Base-by-base conservation (phyloP, 1,284 basidiomycete species). In the Tilletiopsis washingtonensis region DNA sequence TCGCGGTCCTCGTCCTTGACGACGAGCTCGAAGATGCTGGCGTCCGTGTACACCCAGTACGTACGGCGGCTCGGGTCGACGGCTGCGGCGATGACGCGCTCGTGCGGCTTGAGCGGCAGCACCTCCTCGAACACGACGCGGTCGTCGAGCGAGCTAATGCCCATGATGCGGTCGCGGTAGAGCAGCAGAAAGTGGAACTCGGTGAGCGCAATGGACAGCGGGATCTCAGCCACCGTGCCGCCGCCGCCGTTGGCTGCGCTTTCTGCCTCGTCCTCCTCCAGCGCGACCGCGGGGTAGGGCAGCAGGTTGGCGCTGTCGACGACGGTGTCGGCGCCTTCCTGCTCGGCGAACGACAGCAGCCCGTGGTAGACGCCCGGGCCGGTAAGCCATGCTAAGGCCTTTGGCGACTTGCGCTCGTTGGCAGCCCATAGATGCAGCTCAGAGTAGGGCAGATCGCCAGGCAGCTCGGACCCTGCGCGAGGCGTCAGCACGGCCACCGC, bases 21-120 rank as follows among this genome's bases (percentile, higher is more conserved):
- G 14, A 86, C 82, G 17, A 99, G 77, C 69, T 99, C 94, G 64
- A 89, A 91, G 40, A 99, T 81, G 0, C 88, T 86, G 52, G 84
- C 81, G 61, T 89, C 83, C 0, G 93, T 91, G 72, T 87, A 94
- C 2, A 94, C 80, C 94, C 94, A 99, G 65, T 86, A 93, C 3
- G 93, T 97, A 69, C 82, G 83, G 6, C 87, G 82, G 4, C 88
- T 81, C 6, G 86, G 84, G 74, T 99, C 94, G 39, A 67, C 51
- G n/a, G 64, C 56, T 5, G 59, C 56, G 11, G 64, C 67, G 11
- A 69, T 56, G 32, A 70, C 62, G 21, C 58, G 41, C 38, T 73
- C 70, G 26, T 61, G 49, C 1, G 60, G 19, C 36, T 57, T 56
- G 34, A 71, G 59, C 2, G 61, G 65, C 4, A 71, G 53, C 3